Evolutionary conservation across 2,329 filamentous ascomycete species (phyloP).

Genomic region (Colletotrichum noveboracense): DNA sequence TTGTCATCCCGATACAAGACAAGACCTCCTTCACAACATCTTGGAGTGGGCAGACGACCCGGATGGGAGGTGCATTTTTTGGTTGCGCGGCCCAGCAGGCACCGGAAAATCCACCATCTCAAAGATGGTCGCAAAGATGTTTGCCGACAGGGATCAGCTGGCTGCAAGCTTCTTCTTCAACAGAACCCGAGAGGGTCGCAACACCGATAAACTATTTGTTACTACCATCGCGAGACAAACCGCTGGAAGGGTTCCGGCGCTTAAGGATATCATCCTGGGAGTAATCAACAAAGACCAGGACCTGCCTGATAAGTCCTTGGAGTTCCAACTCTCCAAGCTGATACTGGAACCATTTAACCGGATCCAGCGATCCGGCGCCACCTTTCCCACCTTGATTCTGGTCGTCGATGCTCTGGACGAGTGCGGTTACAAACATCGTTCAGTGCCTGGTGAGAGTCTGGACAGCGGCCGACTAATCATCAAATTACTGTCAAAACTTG

Average conservation of each 20-base stretch:
- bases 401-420: neutral
- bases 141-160: neutral
- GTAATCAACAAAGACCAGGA: neutral
- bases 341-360: rapidly evolving
- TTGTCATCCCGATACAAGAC: neutral
- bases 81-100: neutral
- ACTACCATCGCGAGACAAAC: neutral
- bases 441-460: neutral
- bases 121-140: neutral
- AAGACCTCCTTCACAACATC: rapidly evolving
- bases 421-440: neutral
- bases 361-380: rapidly evolving
- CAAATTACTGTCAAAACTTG: rapidly evolving
- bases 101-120: rapidly evolving
- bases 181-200: neutral
- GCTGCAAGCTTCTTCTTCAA: neutral
- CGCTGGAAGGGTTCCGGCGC: neutral
- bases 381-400: neutral
- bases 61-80: neutral
- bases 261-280: rapidly evolving
- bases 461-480: neutral
- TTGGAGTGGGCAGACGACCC: neutral
- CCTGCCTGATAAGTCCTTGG: neutral
- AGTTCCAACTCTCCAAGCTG: neutral
- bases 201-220: rapidly evolving